phyloP scores from a whole-genome alignment of 805 yeast species.

The Hanseniaspora nectarophila region DNA sequence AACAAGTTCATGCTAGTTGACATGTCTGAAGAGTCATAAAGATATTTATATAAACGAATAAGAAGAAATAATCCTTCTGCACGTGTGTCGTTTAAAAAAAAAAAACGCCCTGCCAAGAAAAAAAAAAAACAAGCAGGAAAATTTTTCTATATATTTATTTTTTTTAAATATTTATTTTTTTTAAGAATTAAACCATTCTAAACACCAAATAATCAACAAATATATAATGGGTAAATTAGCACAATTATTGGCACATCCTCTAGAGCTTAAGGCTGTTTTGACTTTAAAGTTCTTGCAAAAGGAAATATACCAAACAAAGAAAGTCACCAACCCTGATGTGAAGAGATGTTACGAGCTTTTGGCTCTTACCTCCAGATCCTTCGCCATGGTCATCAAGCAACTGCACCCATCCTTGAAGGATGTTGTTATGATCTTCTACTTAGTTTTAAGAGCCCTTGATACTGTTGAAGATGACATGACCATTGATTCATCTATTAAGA shows the following conservation, averaged over 20 bases:
- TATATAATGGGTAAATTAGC: constrained; percentile 46
- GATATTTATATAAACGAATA: not conserved
- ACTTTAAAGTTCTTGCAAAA: constrained; percentile 36
- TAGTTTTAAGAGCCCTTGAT: constrained; percentile 80
- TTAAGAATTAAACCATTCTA: not conserved
- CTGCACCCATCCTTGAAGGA: constrained; percentile 79
- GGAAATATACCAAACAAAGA: not conserved
- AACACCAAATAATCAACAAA: not conserved
- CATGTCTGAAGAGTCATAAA: not conserved
- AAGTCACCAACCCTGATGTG: constrained; percentile 25
- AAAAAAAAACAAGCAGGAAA: too few relatives aligned
- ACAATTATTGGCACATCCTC: constrained; percentile 56
- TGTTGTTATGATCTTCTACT: constrained; percentile 71
- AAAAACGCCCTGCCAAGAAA: too few relatives aligned
- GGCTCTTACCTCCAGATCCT: constrained; percentile 69
- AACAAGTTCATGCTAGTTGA: constrained; percentile 9
- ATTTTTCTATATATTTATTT: too few relatives aligned
- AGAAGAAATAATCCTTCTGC: too few relatives aligned
- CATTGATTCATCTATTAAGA: constrained; percentile 54
- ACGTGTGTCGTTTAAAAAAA: too few relatives aligned
- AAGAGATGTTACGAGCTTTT: constrained; percentile 31
- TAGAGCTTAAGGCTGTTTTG: constrained; percentile 55
- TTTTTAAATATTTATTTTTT: not conserved
- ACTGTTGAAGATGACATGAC: constrained; percentile 96
- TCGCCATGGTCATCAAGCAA: constrained; percentile 86